Conservation (phyloP, 257 asterid species). For the Solanum pimpinellifolium region DNA sequence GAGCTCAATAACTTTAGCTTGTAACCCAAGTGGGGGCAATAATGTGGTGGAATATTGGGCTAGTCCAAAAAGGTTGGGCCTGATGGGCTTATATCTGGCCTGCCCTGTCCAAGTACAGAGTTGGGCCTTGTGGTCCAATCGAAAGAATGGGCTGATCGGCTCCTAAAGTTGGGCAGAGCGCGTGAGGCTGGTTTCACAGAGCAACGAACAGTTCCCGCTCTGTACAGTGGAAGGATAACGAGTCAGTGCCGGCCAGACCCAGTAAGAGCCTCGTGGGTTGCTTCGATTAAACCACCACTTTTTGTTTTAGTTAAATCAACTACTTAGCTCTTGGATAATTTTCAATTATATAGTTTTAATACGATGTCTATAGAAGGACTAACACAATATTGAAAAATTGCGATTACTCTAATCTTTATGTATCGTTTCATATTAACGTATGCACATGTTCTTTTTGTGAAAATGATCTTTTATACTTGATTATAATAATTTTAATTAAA, state of each 20-base stretch:
- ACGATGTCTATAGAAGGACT: too few species aligned
- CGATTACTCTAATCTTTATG: too few species aligned
- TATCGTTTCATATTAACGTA: too few species aligned
- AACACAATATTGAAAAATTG: too few species aligned
- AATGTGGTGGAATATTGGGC: neutral
- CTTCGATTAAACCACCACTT: neutral
- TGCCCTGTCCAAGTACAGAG: neutral
- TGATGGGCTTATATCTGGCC: neutral
- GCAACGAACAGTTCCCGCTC: neutral
- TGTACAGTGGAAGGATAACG: neutral
- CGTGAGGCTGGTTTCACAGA: neutral
- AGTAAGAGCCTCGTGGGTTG: neutral
- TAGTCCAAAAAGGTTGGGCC: neutral
- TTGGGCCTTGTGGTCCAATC: neutral
- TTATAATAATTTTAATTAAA: too few species aligned
- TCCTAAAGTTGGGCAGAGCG: neutral
- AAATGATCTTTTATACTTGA: too few species aligned
- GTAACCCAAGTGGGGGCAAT: neutral
- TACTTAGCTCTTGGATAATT: too few species aligned
- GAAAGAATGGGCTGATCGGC: neutral
- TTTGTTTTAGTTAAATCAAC: neutral
- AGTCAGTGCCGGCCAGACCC: neutral
- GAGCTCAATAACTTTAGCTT: neutral
- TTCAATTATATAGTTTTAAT: too few species aligned
- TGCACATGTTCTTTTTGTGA: fast-evolving